These are phyloP conservation scores for Botrytis tulipae DNA, from an alignment of 2,329 filamentous ascomycete species.

Conservation along the genomic window DNA sequence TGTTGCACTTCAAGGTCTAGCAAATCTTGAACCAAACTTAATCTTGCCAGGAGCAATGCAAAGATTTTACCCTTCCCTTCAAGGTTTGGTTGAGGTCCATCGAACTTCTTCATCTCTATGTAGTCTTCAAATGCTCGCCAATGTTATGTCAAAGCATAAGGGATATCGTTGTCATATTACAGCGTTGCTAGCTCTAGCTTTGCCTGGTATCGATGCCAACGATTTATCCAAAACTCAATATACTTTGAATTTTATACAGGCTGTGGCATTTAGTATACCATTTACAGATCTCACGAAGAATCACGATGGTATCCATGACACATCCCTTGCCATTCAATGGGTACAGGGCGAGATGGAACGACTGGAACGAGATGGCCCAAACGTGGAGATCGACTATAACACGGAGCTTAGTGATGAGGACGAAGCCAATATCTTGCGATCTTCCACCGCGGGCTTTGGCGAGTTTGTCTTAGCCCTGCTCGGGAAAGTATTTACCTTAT, in stretches of 20 bases:
- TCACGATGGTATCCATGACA: constrained; percentile 66
- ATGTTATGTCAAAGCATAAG: constrained; percentile 87
- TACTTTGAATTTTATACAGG: constrained; percentile 91
- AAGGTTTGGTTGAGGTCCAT: constrained; percentile 95
- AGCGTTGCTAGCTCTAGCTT: constrained; percentile 82
- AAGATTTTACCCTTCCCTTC: constrained; percentile 93
- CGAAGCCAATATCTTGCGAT: constrained; percentile 83
- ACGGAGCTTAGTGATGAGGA: constrained; percentile 79
- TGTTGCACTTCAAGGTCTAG: constrained; percentile 82
- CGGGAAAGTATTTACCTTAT: constrained; percentile 88
- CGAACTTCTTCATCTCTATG: constrained; percentile 91
- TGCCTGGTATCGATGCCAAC: constrained; percentile 96
- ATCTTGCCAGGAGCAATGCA: constrained; percentile 92
- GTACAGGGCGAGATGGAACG: constrained; percentile 91
- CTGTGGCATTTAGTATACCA: constrained; percentile 93
- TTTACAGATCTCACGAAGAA: constrained; percentile 78
- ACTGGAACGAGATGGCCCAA: constrained; percentile 83
- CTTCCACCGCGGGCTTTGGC: constrained; percentile 88
- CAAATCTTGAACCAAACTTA: constrained; percentile 85
- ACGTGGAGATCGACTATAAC: constrained; percentile 82
- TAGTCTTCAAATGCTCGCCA: constrained; percentile 86
- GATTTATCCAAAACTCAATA: constrained; percentile 95
- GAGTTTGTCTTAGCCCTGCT: constrained; percentile 91
- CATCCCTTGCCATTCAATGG: constrained; percentile 83
- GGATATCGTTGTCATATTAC: constrained; percentile 97